Conservation (phyloP, 2,329 filamentous ascomycete genomes). For the Cercospora canescens region DNA sequence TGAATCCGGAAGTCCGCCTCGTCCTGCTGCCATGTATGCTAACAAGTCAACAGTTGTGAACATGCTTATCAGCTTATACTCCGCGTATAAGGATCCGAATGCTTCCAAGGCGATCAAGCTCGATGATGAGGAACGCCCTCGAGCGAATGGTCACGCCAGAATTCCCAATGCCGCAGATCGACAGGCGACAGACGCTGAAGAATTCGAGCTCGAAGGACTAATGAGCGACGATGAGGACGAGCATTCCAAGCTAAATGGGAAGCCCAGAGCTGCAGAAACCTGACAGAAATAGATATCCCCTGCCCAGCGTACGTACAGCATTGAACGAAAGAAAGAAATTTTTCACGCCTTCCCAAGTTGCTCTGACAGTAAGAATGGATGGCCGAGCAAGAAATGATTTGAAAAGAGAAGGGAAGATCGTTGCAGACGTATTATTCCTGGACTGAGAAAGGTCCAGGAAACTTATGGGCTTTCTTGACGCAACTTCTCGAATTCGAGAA, state of each 20-base stretch:
- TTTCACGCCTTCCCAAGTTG: not conserved
- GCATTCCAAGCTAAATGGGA: slow-evolving; percentile 16
- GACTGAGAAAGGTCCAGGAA: not conserved
- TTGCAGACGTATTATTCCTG: not conserved
- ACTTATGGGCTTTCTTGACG: not conserved
- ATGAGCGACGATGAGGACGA: slow-evolving; percentile 81
- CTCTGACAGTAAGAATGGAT: not conserved
- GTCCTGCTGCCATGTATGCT: not conserved
- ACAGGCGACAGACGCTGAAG: slow-evolving; percentile 76
- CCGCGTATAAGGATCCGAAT: slow-evolving; percentile 56
- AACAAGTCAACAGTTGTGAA: slow-evolving; percentile 61
- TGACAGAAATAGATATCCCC: not conserved
- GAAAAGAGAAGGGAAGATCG: not conserved
- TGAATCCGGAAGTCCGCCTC: not conserved
- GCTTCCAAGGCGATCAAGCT: slow-evolving; percentile 38
- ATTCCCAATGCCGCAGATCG: slow-evolving; percentile 46
- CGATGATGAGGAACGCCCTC: slow-evolving; percentile 31
- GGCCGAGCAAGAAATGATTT: not conserved
- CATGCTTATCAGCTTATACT: slow-evolving; percentile 82
- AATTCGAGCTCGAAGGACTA: slow-evolving; percentile 89
- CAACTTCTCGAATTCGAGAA: not conserved
- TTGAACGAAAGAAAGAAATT: not conserved
- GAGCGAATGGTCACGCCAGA: slow-evolving; percentile 48
- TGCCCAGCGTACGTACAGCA: slow-evolving; percentile 2
- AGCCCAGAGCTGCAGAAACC: slow-evolving; percentile 1